Base-by-base conservation (phyloP, 2,329 filamentous ascomycete species). In the Ophiostoma triangulosporum region DNA sequence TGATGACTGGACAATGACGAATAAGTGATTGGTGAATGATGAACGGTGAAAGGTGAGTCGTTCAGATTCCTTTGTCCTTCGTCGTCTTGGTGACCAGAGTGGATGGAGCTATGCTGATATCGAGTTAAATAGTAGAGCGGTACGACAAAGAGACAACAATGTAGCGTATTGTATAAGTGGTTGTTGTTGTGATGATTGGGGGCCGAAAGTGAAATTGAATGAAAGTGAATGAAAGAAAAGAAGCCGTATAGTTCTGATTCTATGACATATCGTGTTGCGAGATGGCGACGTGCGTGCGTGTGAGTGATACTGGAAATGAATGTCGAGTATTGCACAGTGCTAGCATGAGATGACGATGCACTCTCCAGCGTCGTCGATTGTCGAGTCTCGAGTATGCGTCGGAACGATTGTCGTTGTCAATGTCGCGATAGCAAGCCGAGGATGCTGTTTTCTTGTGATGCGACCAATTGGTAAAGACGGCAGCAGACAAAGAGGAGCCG, bases 261-360 rank as follows among this genome's bases (percentile, higher is more conserved):
- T 58, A 56, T 38, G 46, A 57, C 56, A 57, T 57, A 50, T 54
- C 54, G 56, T 32, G 53, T n/a, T 49, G 53, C 32, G 54, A 50
- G n/a, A 36, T 36, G 35, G 17, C 26, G 43, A 15, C 24, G 14
- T 27, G 24, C 15, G 38, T 50, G 51, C 24, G n/a, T 54, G 49
- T 45, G n/a, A 14, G 51, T 35, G 49, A 26, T 48, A 50, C 24
- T 29, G 24, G 33, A 12, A 2, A 9, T 46, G 43, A 31, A 46
- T 46, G 43, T 31, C n/a, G 22, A 15, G 26, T 27, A 11, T 7
- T 46, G 43, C 11, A 2, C 43, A 17, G 26, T 29, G n/a, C 26
- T 17, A 4, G 15, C 15, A 17, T 46, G n/a, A 31, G 38, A 17
- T 24, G n/a, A 24, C 8, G 11, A 43, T 6, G 20, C 11, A 24